Conservation (phyloP, 164 flowering plant species). For the Tetrastigma voinierianum region DNA sequence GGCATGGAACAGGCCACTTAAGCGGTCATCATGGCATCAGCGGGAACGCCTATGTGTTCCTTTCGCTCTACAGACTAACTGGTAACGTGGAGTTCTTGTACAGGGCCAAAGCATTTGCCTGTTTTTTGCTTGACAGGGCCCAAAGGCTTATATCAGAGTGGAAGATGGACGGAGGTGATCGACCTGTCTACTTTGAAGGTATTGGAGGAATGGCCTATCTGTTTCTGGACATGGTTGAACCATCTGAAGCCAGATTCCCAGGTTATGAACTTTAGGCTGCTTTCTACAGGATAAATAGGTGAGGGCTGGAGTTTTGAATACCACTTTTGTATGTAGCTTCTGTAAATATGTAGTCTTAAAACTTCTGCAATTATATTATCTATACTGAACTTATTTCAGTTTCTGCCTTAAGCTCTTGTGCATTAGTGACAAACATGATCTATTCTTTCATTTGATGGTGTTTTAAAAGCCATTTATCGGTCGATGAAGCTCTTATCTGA, state of each 20-base stretch:
- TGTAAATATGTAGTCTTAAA: no score
- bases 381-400: no score
- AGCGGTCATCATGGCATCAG: slow-evolving; percentile 83
- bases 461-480: no score
- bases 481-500: no score
- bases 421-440: no score
- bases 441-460: no score
- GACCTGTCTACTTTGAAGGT: slow-evolving; percentile 78
- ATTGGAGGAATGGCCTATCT: slow-evolving; percentile 73
- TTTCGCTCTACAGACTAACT: slow-evolving; percentile 59
- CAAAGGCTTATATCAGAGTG: slow-evolving; percentile 52
- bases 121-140: slow-evolving; percentile 66
- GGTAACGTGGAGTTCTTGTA: slow-evolving; percentile 52
- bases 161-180: slow-evolving; percentile 78
- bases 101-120: slow-evolving; percentile 75
- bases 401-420: no score
- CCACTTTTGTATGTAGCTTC: no score
- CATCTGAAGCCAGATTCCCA: slow-evolving; percentile 64
- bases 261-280: slow-evolving; percentile 51
- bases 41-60: slow-evolving; percentile 84
- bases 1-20: slow-evolving; percentile 77
- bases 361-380: no score
- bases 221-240: slow-evolving; percentile 67
- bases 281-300: no score
- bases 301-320: no score